Conservation (phyloP, 2,329 filamentous ascomycete species). For the Tympanopsis confertula region DNA sequence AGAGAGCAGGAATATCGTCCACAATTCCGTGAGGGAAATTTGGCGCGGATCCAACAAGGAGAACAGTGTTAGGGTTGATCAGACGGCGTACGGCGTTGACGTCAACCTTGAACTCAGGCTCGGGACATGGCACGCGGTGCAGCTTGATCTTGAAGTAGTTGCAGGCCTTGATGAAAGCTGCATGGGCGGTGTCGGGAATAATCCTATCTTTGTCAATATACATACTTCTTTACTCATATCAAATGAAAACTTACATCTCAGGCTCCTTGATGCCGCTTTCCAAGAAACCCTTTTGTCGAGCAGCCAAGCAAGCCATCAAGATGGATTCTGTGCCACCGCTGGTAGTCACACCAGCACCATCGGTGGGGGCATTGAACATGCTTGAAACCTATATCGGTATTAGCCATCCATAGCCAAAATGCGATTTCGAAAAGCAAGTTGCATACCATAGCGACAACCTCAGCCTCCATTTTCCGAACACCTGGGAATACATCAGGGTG, state of each 20-base stretch:
- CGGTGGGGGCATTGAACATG: constrained; percentile 81
- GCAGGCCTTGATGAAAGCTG: constrained; percentile 89
- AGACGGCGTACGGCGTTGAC: constrained; percentile 67
- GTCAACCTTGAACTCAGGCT: constrained; percentile 75
- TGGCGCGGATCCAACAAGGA: constrained; percentile 87
- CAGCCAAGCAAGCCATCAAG: constrained; percentile 83
- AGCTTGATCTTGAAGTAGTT: constrained; percentile 96
- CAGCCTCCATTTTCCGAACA: constrained; percentile 97
- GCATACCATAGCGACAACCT: constrained; percentile 72
- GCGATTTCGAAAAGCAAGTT: neutral
- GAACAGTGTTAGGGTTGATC: constrained; percentile 85
- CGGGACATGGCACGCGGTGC: constrained; percentile 77
- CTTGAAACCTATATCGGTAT: constrained; percentile 47
- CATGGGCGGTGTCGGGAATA: constrained; percentile 85
- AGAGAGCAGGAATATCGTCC: constrained; percentile 80
- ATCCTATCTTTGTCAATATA: constrained; percentile 45
- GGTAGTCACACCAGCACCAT: constrained; percentile 77
- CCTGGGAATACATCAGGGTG: constrained; percentile 97
- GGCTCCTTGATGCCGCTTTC: constrained; percentile 85
- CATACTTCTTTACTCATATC: neutral
- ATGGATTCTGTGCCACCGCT: constrained; percentile 94
- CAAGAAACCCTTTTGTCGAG: constrained; percentile 74
- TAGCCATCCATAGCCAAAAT: neutral
- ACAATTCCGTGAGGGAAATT: constrained; percentile 99
- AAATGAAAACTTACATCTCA: constrained; percentile 60